Evolutionary conservation across 2,329 filamentous ascomycete genomes (phyloP).

Genomic region (Neopestalotiopsis sp.): DNA sequence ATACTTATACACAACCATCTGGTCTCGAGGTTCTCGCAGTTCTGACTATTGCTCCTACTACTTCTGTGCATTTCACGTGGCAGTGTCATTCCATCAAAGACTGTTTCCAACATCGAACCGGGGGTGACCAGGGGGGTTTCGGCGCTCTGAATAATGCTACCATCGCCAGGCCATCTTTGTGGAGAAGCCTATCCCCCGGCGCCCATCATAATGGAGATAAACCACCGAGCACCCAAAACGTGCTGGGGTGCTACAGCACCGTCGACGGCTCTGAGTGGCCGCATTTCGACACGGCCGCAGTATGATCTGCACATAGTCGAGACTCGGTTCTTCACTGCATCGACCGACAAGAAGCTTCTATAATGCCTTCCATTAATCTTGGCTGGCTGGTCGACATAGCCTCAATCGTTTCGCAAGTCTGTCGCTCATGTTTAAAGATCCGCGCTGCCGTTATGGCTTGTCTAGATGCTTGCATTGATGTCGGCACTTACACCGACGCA

Average conservation of each 20-base stretch:
- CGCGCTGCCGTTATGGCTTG: neutral
- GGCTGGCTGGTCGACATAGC: neutral
- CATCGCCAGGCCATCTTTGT: neutral
- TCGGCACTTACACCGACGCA: neutral
- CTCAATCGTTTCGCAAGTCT: neutral
- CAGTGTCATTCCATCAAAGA: conserved; percentile 6
- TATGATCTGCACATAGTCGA: conserved; percentile 14
- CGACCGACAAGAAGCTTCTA: neutral
- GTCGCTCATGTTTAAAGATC: neutral
- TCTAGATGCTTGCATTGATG: neutral
- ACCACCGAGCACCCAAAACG: conserved; percentile 14
- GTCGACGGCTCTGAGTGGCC: neutral
- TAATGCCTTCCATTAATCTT: conserved; percentile 6
- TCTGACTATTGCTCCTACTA: neutral
- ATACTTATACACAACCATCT: conserved; percentile 11
- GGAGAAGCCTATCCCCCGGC: neutral
- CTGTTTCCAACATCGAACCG: conserved; percentile 17
- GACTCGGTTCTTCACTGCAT: neutral
- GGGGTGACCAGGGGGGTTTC: neutral
- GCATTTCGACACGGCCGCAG: conserved; percentile 9
- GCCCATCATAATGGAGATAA: conserved; percentile 6
- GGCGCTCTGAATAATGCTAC: neutral
- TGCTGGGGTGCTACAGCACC: neutral
- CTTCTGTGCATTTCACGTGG: neutral
- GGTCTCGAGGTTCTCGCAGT: neutral